phyloP scores from a whole-genome alignment of 1,284 basidiomycete genomes.

The Puccinia coronata region DNA sequence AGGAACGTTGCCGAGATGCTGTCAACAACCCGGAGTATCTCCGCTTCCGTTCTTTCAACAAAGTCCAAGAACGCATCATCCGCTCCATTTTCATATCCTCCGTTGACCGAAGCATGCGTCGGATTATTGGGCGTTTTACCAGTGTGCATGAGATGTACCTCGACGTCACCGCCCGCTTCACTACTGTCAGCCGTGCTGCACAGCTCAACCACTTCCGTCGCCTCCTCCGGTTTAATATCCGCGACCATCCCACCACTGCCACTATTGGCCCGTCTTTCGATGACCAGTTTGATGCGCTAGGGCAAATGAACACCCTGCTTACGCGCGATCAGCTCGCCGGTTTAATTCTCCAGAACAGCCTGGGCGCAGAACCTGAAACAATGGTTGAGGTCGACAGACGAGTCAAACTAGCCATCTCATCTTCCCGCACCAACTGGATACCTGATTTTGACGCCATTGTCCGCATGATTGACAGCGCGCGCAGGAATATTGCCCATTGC shows the following conservation, averaged over 20 bases:
- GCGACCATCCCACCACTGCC: background rate
- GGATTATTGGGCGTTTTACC: background rate
- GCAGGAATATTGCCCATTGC: background rate
- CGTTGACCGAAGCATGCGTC: background rate
- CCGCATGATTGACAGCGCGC: background rate
- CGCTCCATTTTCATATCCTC: background rate
- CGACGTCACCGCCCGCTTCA: background rate
- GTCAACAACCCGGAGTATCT: no score
- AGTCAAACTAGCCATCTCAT: background rate
- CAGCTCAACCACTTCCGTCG: background rate
- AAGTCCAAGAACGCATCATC: background rate
- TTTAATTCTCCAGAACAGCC: background rate
- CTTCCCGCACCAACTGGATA: background rate
- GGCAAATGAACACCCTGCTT: background rate
- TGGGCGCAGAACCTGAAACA: background rate
- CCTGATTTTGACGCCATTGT: background rate
- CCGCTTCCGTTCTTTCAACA: background rate
- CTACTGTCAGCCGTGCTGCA: background rate
- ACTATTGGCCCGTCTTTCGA: background rate
- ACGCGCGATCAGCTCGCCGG: background rate
- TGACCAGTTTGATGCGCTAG: background rate
- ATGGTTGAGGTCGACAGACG: background rate
- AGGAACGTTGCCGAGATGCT: no score
- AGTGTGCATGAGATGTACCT: background rate
- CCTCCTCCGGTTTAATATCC: background rate